Base-by-base conservation (phyloP, 495 filamentous ascomycete species). In the Penicillium nucicola region DNA sequence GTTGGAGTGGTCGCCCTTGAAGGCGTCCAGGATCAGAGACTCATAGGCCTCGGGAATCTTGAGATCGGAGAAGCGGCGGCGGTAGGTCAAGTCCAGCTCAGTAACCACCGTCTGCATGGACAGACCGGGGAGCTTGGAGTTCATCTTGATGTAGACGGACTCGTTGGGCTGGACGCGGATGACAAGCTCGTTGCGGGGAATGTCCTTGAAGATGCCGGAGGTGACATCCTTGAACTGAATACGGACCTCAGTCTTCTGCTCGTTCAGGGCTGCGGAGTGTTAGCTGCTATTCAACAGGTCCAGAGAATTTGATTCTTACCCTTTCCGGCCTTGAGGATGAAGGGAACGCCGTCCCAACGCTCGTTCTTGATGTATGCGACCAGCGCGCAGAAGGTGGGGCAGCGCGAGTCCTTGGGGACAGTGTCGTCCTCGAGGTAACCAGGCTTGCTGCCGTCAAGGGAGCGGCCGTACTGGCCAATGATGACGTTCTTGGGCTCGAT, bases 81-180 rank as follows among this genome's bases (percentile, higher is more conserved):
- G 84, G 78, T 99, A 99, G 47, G 95, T 99, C 59, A 99, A 81
- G 67, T 99, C 95, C 49, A 99, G 86, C 77, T 99, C 95, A 38
- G 95, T 99, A 55, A 97, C 92, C 17, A 97, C 95, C 13, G 95
- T 99, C 80, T 99, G 95, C 93, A 97, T 99, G 74, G 90, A 97
- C 63, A 99, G 77, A 62, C 95, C 95, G 18, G 95, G 95, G 42
- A 97, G 78, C 79, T 99, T 99, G 9, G 92, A 97, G 85, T 99
- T 99, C 95, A 97, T 99, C 85, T 99, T 99, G 74, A 97, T 96
- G 78, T 99, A 99, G 55, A 99, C 90, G 61, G 87, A 92, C 78
- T 99, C 95, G 74, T 99, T 99, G 56, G 95, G 95, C 75, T 99
- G 95, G 52, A 99, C 95, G 52, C 95, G 90, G 76, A 99, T 96